A percentile compares a stretch with the other conserved stretches of the same genome.
Evolutionary conservation across 225 moss, liverwort and hornwort genomes (phyloP).

Genomic region (Thuidium tamariscinum): DNA sequence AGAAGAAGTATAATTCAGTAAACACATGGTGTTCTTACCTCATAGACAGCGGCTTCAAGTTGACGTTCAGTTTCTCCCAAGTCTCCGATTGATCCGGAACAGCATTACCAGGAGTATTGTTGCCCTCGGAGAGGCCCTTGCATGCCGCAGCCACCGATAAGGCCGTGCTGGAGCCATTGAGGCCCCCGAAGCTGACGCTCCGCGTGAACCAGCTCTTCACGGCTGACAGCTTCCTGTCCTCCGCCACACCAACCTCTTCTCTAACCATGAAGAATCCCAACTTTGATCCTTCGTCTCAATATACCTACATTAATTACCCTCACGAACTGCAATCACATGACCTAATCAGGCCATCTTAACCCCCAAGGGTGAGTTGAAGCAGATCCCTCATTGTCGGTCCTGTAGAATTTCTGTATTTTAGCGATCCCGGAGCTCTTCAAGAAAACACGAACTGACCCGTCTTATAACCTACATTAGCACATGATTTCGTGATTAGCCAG

Average conservation of each 20-base stretch:
- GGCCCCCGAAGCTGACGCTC: slow-evolving; percentile 21
- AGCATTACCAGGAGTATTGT: neutral
- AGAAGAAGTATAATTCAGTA: neutral
- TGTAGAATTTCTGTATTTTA: neutral
- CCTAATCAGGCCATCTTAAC: neutral
- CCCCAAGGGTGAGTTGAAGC: neutral
- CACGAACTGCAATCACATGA: neutral
- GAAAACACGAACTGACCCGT: neutral
- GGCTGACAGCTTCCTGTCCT: slow-evolving; percentile 17
- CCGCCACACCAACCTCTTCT: neutral
- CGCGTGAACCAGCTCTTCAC: slow-evolving; percentile 32
- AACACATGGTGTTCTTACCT: neutral
- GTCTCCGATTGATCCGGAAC: slow-evolving; percentile 1
- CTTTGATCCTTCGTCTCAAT: neutral
- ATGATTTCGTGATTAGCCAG: neutral
- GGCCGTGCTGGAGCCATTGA: slow-evolving; percentile 4
- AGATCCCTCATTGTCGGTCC: neutral
- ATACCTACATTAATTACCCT: neutral
- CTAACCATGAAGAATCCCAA: neutral
- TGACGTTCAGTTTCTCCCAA: neutral
- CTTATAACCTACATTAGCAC: neutral
- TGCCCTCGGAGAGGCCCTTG: neutral
- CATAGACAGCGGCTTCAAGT: slow-evolving; percentile 19
- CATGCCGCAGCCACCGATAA: neutral
- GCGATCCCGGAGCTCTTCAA: neutral